Evolutionary conservation across 441 rosid species (phyloP).

Genomic region (Gossypium laxum): DNA sequence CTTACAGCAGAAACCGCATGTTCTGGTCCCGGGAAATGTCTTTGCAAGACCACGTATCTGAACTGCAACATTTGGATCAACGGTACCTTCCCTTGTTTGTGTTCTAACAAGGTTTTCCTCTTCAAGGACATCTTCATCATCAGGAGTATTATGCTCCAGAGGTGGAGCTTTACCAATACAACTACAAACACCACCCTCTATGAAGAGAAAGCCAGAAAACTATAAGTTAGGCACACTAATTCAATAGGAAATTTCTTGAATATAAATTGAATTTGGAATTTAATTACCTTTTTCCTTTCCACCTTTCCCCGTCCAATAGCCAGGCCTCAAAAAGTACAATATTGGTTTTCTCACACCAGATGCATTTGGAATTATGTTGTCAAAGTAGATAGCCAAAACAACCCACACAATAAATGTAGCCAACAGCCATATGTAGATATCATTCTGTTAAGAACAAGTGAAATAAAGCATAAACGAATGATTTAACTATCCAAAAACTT

Average conservation of each 20-base stretch:
- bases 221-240: conserved; percentile 15
- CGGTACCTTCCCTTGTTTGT: conserved; percentile 35
- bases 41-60: conserved; percentile 77
- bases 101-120: conserved; percentile 63
- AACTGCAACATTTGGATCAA: conserved; percentile 60
- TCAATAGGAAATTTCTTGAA: not conserved
- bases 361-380: conserved; percentile 69
- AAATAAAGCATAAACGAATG: conserved; percentile 13
- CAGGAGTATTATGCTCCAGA: conserved; percentile 38
- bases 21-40: conserved; percentile 63
- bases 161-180: conserved; percentile 60
- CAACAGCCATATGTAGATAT: conserved; percentile 53
- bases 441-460: conserved; percentile 42
- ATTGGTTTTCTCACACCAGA: conserved; percentile 66
- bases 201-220: conserved; percentile 12
- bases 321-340: conserved; percentile 64
- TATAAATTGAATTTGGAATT: conserved; percentile 13
- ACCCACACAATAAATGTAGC: conserved; percentile 59
- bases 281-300: conserved; percentile 56
- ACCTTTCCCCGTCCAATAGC: conserved; percentile 82
- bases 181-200: conserved; percentile 83
- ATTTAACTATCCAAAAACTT: not conserved
- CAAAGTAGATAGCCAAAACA: conserved; percentile 67
- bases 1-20: conserved; percentile 51
- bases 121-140: conserved; percentile 79